Evolutionary conservation across 2,329 filamentous ascomycete species (phyloP).

Genomic region (Neonectria hederae): DNA sequence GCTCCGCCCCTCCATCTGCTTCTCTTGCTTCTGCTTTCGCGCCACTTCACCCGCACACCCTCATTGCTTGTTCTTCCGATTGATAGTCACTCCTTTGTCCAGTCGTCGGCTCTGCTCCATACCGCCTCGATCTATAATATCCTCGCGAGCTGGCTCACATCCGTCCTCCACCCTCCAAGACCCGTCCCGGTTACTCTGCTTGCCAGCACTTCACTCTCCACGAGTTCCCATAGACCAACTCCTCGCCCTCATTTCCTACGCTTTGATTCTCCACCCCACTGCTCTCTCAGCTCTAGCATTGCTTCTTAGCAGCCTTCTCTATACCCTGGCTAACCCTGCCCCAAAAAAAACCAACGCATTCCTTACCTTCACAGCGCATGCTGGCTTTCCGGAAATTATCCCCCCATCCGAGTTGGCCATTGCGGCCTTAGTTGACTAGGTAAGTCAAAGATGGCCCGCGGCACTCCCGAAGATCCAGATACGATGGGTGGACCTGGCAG

Average conservation of each 20-base stretch:
- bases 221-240: conserved; percentile 35
- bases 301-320: conserved; percentile 32
- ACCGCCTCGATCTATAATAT: conserved; percentile 37
- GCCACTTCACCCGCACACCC: conserved; percentile 38
- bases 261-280: conserved; percentile 28
- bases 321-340: conserved; percentile 32
- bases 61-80: conserved; percentile 34
- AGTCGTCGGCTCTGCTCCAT: conserved; percentile 30
- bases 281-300: conserved; percentile 27
- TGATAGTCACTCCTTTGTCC: conserved; percentile 43
- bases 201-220: conserved; percentile 21
- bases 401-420: conserved; percentile 43
- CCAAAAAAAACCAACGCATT: conserved; percentile 33
- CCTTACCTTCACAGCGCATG: conserved; percentile 39
- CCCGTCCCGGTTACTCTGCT: conserved; percentile 25
- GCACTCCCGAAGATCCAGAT: conserved; percentile 46
- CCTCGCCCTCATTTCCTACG: conserved; percentile 38
- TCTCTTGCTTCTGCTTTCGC: conserved; percentile 40
- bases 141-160: conserved; percentile 32
- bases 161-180: conserved; percentile 19
- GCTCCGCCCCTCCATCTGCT: conserved; percentile 38
- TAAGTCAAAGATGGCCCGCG: conserved; percentile 43
- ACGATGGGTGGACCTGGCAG: conserved; percentile 39
- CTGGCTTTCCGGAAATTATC: conserved; percentile 44
- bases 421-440: conserved; percentile 43